Conservation (phyloP, 768 basidiomycete species). For the Rhodotorula graminis region DNA sequence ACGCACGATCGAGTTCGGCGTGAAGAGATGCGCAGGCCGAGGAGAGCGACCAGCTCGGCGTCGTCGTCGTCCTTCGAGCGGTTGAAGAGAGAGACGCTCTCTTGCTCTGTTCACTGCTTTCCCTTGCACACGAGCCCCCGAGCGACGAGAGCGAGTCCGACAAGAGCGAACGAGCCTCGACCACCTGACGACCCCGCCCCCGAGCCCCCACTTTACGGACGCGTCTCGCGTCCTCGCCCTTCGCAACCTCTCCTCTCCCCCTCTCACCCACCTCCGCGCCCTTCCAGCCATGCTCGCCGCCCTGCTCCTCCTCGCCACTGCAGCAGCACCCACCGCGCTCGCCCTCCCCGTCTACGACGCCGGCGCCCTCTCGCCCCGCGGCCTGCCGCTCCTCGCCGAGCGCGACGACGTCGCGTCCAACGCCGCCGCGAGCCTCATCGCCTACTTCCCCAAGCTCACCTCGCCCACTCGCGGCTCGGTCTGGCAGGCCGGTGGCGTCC, state of each 20-base stretch:
- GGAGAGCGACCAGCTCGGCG: too few relatives aligned
- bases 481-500: not conserved
- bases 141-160: too few relatives aligned
- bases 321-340: not conserved
- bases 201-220: not conserved
- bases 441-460: not conserved
- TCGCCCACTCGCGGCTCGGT: not conserved
- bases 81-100: too few relatives aligned
- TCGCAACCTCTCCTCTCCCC: not conserved
- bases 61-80: too few relatives aligned
- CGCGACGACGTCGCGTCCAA: not conserved
- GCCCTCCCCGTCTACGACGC: not conserved
- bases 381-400: not conserved
- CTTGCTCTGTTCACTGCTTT: too few relatives aligned
- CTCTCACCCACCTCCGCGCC: not conserved
- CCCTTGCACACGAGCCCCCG: too few relatives aligned
- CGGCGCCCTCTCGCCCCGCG: not conserved
- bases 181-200: too few relatives aligned
- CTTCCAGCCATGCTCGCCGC: not conserved
- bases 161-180: too few relatives aligned
- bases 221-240: not conserved
- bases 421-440: not conserved
- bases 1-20: too few relatives aligned
- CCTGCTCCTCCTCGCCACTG: not conserved
- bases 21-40: too few relatives aligned